Base-by-base conservation (phyloP, 202 grass and related monocot genomes). In the Setaria viridis region DNA sequence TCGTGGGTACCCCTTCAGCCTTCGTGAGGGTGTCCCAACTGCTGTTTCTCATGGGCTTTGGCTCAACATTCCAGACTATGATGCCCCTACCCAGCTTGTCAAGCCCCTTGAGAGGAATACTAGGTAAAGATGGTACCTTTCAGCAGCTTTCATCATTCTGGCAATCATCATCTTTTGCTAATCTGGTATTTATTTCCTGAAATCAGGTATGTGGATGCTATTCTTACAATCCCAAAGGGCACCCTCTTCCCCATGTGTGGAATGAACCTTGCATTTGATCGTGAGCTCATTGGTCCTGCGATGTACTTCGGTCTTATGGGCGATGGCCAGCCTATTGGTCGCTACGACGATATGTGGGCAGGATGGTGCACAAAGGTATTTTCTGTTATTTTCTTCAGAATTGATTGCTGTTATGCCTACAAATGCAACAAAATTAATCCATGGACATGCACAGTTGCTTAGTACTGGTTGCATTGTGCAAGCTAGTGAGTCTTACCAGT, bases 241-340 rank as follows among this genome's bases (percentile, higher is more conserved):
- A 92, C 92, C 64, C 86, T 97, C 53, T 97, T 94, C 86, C 94
- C 94, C 0, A 94, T 97, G 94, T 94, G 94, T n/a, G 92, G 94
- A 82, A 97, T 94, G 94, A 97, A 97, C 73, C 90, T 94, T 62
- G 92, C 92, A 5, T 97, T 97, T 77, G 90, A 97, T 74, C 94
- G 90, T 81, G 92, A 97, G 77, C 94, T 97, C 82, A 97, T 97
- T 72, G 94, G 94, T 70, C 92, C 94, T 59, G 94, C 94, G 2
- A 97, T 97, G 92, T 97, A 97, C 82, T 97, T 97, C 0, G 92
- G 94, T 78, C 94, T 97, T 53, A 94, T 92, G 94, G 92, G 92
- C 77, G 94, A 97, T 56, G 94, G 94, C 67, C 94, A 97, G 85
- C 94, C 94, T 58, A 94, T 97, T 70, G 92, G 92, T 48, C 94